Evolutionary conservation across 768 basidiomycete genomes (phyloP).

Genomic region (Fistulinella prunicolor): DNA sequence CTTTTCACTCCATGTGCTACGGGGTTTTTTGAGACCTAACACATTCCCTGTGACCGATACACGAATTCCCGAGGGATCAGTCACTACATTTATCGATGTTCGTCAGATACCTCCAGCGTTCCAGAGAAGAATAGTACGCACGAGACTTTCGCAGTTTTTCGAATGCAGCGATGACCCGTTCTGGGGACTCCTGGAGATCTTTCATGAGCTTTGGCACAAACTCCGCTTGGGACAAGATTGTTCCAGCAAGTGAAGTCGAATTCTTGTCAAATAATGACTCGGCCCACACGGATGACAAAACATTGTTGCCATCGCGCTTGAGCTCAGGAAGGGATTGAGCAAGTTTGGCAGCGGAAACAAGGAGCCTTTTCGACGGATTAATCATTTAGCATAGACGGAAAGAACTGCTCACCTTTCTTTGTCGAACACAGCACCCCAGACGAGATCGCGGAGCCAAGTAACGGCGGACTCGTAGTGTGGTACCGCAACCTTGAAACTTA

Average conservation of each 20-base stretch:
- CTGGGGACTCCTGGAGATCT: constrained; percentile 69
- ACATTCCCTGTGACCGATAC: constrained; percentile 92
- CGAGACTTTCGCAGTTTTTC: constrained; percentile 67
- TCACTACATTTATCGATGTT: constrained; percentile 49
- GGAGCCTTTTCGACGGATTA: constrained; percentile 50
- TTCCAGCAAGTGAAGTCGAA: constrained; percentile 65
- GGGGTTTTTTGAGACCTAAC: constrained; percentile 62
- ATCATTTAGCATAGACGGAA: background rate
- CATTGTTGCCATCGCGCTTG: constrained; percentile 84
- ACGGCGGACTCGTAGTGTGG: constrained; percentile 77
- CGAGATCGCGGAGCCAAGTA: constrained; percentile 79
- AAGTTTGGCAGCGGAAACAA: constrained; percentile 82
- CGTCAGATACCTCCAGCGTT: background rate
- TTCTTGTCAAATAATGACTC: constrained; percentile 63
- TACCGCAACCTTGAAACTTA: constrained; percentile 83
- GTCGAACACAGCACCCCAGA: constrained; percentile 74
- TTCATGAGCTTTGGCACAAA: constrained; percentile 74
- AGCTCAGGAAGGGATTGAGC: constrained; percentile 87
- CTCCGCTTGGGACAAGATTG: constrained; percentile 71
- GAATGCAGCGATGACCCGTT: constrained; percentile 67
- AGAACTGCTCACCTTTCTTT: constrained; percentile 58
- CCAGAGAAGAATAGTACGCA: constrained; percentile 37
- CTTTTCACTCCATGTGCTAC: constrained; percentile 69
- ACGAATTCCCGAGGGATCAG: constrained; percentile 76
- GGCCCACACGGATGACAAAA: constrained; percentile 68